These are phyloP conservation scores for Harringtonia aguacate DNA, from an alignment of 2,329 filamentous ascomycete genomes.

Conservation along the genomic window DNA sequence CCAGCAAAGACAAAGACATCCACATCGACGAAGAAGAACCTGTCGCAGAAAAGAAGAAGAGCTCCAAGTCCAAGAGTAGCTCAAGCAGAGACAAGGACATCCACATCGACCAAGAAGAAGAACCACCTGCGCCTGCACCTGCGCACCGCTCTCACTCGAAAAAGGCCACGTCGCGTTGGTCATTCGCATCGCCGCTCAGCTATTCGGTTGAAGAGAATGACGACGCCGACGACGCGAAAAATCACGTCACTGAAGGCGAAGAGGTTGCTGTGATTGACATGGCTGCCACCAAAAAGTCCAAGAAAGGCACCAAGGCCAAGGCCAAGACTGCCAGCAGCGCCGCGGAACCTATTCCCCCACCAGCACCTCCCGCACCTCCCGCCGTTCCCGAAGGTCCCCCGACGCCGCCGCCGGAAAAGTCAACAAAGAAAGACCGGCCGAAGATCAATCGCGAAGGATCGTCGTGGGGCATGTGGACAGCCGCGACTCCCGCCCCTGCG, in stretches of 20 bases:
- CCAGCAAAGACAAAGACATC: slow-evolving; percentile 17
- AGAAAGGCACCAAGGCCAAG: slow-evolving; percentile 26
- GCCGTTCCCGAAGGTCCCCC: slow-evolving; percentile 36
- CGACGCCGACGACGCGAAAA: slow-evolving; percentile 5
- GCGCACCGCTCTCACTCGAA: too few relatives aligned
- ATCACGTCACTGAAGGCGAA: slow-evolving; percentile 22
- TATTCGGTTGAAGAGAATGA: slow-evolving; percentile 11
- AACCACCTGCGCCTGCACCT: slow-evolving; percentile 3
- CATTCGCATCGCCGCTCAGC: slow-evolving; percentile 11
- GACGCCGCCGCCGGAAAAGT: slow-evolving; percentile 43
- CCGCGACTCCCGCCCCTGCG: slow-evolving; percentile 14
- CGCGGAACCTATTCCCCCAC: slow-evolving; percentile 22
- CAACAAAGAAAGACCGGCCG: slow-evolving; percentile 63
- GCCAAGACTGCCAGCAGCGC: slow-evolving; percentile 23
- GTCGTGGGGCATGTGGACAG: slow-evolving; percentile 65
- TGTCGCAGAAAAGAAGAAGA: slow-evolving; percentile 6
- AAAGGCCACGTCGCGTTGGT: slow-evolving; percentile 10
- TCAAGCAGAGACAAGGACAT: neutral
- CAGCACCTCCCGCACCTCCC: slow-evolving; percentile 31
- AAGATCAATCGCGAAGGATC: slow-evolving; percentile 62
- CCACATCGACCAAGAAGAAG: neutral
- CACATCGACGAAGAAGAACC: slow-evolving; percentile 19
- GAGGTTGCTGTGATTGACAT: slow-evolving; percentile 41
- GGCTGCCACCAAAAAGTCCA: slow-evolving; percentile 31
- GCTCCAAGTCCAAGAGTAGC: slow-evolving; percentile 6